Percentiles rank a stretch among this genome's conserved stretches.
Conservation (phyloP, 306 rosid genomes). For the Cucurbita maxima region DNA sequence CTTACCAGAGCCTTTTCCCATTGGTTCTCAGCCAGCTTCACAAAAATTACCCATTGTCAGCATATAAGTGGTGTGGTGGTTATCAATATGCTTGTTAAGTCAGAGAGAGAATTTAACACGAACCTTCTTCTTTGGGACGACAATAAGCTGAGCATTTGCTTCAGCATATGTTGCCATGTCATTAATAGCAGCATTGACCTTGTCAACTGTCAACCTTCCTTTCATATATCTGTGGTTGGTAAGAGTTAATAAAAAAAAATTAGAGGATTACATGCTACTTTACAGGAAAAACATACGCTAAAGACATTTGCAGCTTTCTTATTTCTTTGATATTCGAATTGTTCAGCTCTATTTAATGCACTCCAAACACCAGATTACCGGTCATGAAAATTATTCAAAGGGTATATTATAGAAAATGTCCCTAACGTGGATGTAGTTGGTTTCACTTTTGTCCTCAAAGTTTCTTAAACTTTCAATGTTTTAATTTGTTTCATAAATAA, state of each 20-base stretch:
- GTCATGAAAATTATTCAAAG: neutral
- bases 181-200: slow-evolving; percentile 68
- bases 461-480: neutral
- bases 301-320: neutral
- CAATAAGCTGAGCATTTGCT: slow-evolving; percentile 59
- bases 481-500: neutral
- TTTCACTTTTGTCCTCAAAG: neutral
- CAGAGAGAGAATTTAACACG: slow-evolving; percentile 6
- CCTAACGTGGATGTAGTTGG: neutral
- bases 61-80: neutral
- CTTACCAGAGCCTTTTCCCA: slow-evolving; percentile 89
- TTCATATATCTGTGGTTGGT: slow-evolving; percentile 63
- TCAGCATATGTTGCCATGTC: slow-evolving; percentile 84
- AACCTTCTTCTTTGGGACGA: slow-evolving; percentile 78
- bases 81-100: slow-evolving; percentile 1
- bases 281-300: neutral
- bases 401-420: neutral
- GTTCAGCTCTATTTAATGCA: neutral
- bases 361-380: neutral
- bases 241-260: neutral
- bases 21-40: slow-evolving; percentile 64
- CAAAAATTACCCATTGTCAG: slow-evolving; percentile 21
- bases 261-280: neutral
- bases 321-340: neutral
- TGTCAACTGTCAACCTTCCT: slow-evolving; percentile 88